A percentile compares a stretch with the other conserved stretches of the same genome.
These are phyloP conservation scores for Neurospora sublineolata DNA, from an alignment of 495 filamentous ascomycete species.

Conservation along the genomic window DNA sequence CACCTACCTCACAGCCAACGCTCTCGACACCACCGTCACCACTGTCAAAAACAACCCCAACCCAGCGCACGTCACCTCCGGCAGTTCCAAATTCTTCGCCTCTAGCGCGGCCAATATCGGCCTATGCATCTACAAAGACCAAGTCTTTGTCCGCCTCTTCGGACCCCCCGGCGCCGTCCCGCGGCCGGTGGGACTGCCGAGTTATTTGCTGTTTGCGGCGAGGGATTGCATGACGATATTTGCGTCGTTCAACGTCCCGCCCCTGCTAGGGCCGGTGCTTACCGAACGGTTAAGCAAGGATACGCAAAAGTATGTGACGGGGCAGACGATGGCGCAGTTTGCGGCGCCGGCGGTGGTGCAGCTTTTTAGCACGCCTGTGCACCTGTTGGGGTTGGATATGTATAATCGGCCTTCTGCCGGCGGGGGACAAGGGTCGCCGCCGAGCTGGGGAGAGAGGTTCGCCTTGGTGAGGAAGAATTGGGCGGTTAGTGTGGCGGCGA, in stretches of 20 bases:
- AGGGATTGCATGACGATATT: constrained; percentile 90
- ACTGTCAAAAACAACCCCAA: constrained; percentile 44
- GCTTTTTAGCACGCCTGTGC: constrained; percentile 72
- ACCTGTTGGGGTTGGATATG: constrained; percentile 77
- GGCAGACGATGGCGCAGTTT: constrained; percentile 63
- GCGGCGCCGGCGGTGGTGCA: constrained; percentile 71
- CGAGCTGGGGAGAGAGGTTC: constrained; percentile 45
- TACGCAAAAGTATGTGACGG: constrained; percentile 23
- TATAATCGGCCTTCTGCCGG: constrained; percentile 56
- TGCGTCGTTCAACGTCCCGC: constrained; percentile 83
- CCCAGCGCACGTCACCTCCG: constrained; percentile 50
- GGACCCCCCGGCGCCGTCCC: constrained; percentile 41
- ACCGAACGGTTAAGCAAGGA: constrained; percentile 41
- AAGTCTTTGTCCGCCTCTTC: constrained; percentile 73
- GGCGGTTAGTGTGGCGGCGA: constrained; percentile 60
- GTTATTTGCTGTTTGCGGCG: constrained; percentile 68
- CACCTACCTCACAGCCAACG: constrained; percentile 85
- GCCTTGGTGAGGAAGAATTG: constrained; percentile 63
- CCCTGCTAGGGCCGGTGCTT: constrained; percentile 59
- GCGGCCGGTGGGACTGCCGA: constrained; percentile 46
- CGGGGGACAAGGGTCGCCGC: constrained; percentile 15
- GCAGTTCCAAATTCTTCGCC: constrained; percentile 70
- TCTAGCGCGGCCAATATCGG: constrained; percentile 78
- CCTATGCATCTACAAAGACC: constrained; percentile 89
- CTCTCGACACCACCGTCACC: constrained; percentile 68